These are phyloP conservation scores for Lentinula novae-zelandiae DNA, from an alignment of 1,284 basidiomycete species.

Conservation along the genomic window DNA sequence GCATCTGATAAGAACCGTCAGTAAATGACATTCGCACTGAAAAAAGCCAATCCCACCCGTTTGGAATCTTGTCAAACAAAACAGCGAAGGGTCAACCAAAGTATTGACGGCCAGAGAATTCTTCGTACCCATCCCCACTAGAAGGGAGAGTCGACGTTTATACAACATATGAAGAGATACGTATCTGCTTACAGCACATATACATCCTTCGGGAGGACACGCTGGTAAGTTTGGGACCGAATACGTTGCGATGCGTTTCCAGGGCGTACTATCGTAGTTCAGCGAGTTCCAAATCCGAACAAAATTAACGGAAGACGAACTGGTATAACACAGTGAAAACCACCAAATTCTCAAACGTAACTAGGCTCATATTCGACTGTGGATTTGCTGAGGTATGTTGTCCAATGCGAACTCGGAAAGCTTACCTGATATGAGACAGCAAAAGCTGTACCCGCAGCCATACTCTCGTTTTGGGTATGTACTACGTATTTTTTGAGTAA, in stretches of 20 bases:
- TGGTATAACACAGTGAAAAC: conserved; percentile 35
- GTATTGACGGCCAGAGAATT: background rate
- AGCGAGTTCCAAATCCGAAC: background rate
- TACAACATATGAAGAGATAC: background rate
- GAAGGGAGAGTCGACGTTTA: background rate
- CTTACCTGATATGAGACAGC: conserved; percentile 39
- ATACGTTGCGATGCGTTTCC: conserved; percentile 16
- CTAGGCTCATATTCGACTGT: conserved; percentile 30
- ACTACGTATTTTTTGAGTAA: conserved; percentile 23
- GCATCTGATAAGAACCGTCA: conserved; percentile 8
- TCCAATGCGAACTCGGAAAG: background rate
- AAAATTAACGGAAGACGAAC: conserved; percentile 20
- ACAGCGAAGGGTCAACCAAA: background rate
- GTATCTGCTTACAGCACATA: conserved; percentile 17
- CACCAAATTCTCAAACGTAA: conserved; percentile 34
- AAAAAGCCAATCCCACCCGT: conserved; percentile 12
- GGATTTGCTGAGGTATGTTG: background rate
- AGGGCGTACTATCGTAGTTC: conserved; percentile 12
- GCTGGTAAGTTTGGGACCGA: conserved; percentile 17
- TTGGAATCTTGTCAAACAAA: conserved; percentile 12
- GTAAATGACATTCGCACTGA: background rate
- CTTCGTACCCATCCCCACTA: conserved; percentile 21
- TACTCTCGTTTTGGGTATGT: conserved; percentile 40
- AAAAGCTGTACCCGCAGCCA: conserved; percentile 42
- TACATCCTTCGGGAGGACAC: conserved; percentile 18